Evolutionary conservation across 768 basidiomycete genomes (phyloP), one percentile per base, ranked within the genome.

Genomic region (Leccinum subtestaceum): DNA sequence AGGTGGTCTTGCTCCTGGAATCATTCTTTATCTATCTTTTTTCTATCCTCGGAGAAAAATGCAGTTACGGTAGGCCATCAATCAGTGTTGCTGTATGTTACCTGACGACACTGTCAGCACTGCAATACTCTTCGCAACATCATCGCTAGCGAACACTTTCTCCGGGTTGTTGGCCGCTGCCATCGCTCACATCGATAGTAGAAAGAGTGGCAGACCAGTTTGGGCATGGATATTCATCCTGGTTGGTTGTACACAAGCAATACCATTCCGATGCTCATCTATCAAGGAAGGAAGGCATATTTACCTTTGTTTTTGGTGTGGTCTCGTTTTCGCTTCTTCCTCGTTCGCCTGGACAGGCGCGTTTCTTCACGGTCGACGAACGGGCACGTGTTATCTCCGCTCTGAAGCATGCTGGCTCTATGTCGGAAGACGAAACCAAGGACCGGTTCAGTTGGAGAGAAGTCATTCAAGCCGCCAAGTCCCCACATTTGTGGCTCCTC

Each of bases 161-260:
- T 86, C 85, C 5, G 87, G 88, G 46, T 71, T 89, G 7, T 76
- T 89, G 1, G 86, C 86, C 1, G 75, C 83, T 32, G 84, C 77
- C 1, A 85, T 89, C 52, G 65, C 77, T n/a, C 70, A 83, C 13
- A 83, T 88, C 77, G 68, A 86, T 53, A 82, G 82, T 12, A 70
- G 9, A 43, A 19, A 77, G 8, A 73, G 73, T 2, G 81, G 83
- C 5, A 77, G 72, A 55, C 75, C 80, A 2, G 86, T 83, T 0
- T 88, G 86, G 87, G 75, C 80, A 34, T 86, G 83, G 85, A 78
- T 84, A 62, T 83, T 84, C 62, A 81, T 84, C 40, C 45, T 83
- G 17, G 81, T 82, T 67, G 1, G 70, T 59, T 1, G 4, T 43
- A 43, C 31, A 19, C 11, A 3, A n/a, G 49, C 5, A 3, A 21